Conservation (phyloP, 345 rosid species). For the Gossypium bickii region DNA sequence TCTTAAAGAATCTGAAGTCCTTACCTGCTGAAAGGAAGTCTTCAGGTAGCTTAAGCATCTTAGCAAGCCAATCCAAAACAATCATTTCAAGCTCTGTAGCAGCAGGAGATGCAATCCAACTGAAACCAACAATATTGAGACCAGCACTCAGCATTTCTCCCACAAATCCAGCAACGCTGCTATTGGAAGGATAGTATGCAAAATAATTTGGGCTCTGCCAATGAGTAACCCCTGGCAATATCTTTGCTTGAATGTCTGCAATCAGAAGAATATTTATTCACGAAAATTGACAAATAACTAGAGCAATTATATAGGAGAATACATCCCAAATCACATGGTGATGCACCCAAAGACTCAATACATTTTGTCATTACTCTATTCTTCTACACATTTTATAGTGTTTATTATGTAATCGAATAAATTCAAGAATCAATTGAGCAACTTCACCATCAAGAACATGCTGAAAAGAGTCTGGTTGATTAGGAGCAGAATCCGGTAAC, state of each 20-base stretch:
- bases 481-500: slow-evolving; percentile 77
- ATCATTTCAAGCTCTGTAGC: slow-evolving; percentile 91
- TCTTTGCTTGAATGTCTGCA: slow-evolving; percentile 65
- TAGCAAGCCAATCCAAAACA: slow-evolving; percentile 88
- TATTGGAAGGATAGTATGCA: slow-evolving; percentile 82
- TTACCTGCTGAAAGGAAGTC: slow-evolving; percentile 70
- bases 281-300: neutral
- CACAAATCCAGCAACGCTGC: slow-evolving; percentile 84
- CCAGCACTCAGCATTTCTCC: slow-evolving; percentile 98
- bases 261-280: slow-evolving; percentile 12
- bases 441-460: slow-evolving; percentile 73
- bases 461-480: slow-evolving; percentile 65
- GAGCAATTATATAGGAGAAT: neutral
- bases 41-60: slow-evolving; percentile 67
- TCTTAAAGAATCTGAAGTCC: neutral
- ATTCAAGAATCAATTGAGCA: slow-evolving; percentile 7
- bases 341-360: neutral
- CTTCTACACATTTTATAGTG: neutral
- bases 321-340: neutral
- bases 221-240: slow-evolving; percentile 79
- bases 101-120: slow-evolving; percentile 93
- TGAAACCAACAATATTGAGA: slow-evolving; percentile 75
- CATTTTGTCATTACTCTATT: neutral
- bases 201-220: slow-evolving; percentile 89
- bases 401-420: neutral